Percentiles rank a stretch among this genome's conserved stretches.
Conservation (phyloP, 495 filamentous ascomycete genomes). For the Mytilinidion resinicola region DNA sequence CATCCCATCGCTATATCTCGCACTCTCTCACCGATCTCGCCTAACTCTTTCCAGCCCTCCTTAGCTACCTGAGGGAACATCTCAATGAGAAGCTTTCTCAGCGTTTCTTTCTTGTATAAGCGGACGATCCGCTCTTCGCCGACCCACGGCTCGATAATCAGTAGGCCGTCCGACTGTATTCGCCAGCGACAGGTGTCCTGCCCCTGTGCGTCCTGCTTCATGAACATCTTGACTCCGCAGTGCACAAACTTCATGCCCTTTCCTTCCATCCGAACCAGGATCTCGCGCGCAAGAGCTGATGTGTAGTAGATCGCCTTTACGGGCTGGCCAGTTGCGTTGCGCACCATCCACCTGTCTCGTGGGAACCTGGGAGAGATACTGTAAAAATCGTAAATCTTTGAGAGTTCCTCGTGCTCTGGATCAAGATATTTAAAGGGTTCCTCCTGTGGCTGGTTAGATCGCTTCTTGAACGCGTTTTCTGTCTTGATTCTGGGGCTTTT, state of each 20-base stretch:
- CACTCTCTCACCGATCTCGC: conserved; percentile 83
- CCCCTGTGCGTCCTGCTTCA: conserved; percentile 88
- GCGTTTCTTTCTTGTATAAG: conserved; percentile 65
- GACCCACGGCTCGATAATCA: conserved; percentile 80
- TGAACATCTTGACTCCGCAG: conserved; percentile 95
- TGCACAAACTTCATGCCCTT: conserved; percentile 92
- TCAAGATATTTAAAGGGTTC: conserved; percentile 89
- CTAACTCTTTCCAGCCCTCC: conserved; percentile 63
- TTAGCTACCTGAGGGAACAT: conserved; percentile 83
- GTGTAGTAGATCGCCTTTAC: conserved; percentile 94
- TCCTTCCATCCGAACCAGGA: conserved; percentile 75
- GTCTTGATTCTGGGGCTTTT: not conserved
- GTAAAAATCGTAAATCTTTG: conserved; percentile 74
- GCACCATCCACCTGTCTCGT: conserved; percentile 85
- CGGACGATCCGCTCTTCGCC: conserved; percentile 69
- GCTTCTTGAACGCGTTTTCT: conserved; percentile 28
- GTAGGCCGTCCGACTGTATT: conserved; percentile 88
- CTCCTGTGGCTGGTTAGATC: conserved; percentile 52
- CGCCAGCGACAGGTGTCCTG: conserved; percentile 80
- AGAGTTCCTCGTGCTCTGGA: conserved; percentile 63
- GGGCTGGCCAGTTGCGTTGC: conserved; percentile 76
- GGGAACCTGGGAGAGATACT: conserved; percentile 76
- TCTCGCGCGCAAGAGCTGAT: conserved; percentile 71
- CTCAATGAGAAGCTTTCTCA: conserved; percentile 75
- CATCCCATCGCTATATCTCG: conserved; percentile 79